phyloP scores from a whole-genome alignment of 306 rosid genomes.

The Vicia faba region DNA sequence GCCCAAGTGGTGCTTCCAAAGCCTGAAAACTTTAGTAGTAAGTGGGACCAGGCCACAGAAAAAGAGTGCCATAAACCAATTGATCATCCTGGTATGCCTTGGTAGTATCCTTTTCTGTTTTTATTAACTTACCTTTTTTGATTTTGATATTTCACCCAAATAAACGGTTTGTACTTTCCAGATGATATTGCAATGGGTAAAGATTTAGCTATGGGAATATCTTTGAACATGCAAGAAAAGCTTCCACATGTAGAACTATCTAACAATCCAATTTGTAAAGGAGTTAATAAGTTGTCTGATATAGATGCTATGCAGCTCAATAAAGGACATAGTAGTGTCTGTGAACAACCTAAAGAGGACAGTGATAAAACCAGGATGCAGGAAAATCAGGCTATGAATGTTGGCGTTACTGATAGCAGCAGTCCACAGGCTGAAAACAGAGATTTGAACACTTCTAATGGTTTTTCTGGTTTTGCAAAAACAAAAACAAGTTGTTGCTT shows the following conservation, averaged over 20 bases:
- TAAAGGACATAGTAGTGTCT: conserved; percentile 37
- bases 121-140: background rate
- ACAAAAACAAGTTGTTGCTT: conserved; percentile 45
- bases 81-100: conserved; percentile 55
- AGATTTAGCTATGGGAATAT: conserved; percentile 53
- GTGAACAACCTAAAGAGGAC: conserved; percentile 37
- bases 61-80: conserved; percentile 45
- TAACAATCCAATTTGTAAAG: conserved; percentile 39
- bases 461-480: conserved; percentile 47
- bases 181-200: conserved; percentile 55
- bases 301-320: conserved; percentile 35
- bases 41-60: conserved; percentile 42
- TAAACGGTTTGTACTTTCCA: conserved; percentile 36
- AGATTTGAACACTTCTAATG: conserved; percentile 46
- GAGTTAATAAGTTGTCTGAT: conserved; percentile 39
- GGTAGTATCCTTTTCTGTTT: conserved; percentile 23
- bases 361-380: conserved; percentile 42
- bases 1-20: conserved; percentile 52
- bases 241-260: conserved; percentile 42
- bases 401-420: conserved; percentile 40
- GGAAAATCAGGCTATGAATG: conserved; percentile 36
- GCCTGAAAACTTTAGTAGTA: conserved; percentile 43
- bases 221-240: conserved; percentile 36
- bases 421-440: conserved; percentile 52
- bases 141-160: conserved; percentile 29